A percentile compares a stretch with the other conserved stretches of the same genome.
These are phyloP conservation scores for Plectosphaerella sp. DNA, from an alignment of 2,329 filamentous ascomycete species.

Conservation along the genomic window DNA sequence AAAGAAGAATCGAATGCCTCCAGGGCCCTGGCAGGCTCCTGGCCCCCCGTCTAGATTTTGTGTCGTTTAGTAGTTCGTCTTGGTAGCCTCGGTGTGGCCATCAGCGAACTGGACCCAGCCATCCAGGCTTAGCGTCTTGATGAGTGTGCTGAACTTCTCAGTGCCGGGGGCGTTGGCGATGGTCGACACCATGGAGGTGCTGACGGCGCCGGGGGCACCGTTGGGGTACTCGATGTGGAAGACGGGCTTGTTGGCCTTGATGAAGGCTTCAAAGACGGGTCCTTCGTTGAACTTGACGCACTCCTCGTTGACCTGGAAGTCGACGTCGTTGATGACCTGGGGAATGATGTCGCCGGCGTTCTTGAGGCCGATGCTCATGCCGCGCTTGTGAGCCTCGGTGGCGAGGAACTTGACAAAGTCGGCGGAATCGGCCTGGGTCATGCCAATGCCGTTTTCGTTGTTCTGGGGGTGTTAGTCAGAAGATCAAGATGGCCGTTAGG, in stretches of 20 bases:
- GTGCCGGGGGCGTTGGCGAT: slow-evolving; percentile 43
- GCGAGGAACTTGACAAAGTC: slow-evolving; percentile 59
- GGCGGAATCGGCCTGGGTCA: slow-evolving; percentile 53
- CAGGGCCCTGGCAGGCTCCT: too few species aligned
- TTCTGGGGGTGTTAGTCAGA: slow-evolving; percentile 22
- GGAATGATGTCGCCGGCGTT: slow-evolving; percentile 60
- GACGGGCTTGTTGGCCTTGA: slow-evolving; percentile 59
- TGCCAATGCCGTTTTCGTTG: slow-evolving; percentile 57
- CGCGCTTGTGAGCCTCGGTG: slow-evolving; percentile 42
- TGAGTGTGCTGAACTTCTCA: slow-evolving; percentile 55
- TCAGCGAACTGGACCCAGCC: slow-evolving; percentile 58
- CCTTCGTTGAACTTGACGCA: slow-evolving; percentile 62
- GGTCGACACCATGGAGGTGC: slow-evolving; percentile 22
- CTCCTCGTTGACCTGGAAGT: slow-evolving; percentile 68
- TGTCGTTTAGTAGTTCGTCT: neutral
- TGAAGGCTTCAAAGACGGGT: slow-evolving; percentile 51
- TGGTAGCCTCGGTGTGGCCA: slow-evolving; percentile 8
- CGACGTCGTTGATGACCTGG: slow-evolving; percentile 40
- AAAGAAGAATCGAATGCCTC: too few species aligned
- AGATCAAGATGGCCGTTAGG: slow-evolving; percentile 25
- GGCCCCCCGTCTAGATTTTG: too few species aligned
- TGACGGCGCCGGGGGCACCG: slow-evolving; percentile 31
- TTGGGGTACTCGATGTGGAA: slow-evolving; percentile 70
- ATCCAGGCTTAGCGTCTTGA: slow-evolving; percentile 62
- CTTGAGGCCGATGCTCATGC: slow-evolving; percentile 63